Base-by-base conservation (phyloP, 1,139 yeast genomes). In the Suhomyces maxii region DNA sequence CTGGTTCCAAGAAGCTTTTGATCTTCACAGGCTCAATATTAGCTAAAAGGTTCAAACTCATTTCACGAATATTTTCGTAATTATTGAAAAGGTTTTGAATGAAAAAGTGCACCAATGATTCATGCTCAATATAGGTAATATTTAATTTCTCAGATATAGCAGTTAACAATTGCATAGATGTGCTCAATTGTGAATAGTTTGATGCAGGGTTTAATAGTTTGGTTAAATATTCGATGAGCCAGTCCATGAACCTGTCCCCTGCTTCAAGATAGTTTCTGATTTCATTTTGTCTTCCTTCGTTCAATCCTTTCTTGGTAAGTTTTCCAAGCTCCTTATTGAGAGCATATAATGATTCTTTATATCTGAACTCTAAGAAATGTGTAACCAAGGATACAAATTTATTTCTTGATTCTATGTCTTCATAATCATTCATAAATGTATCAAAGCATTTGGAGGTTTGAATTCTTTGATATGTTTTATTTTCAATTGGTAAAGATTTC, bases 61-160 rank as follows among this genome's bases (percentile, higher is more conserved):
- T 54, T 2, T 74, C 72, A 50, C 98, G 73, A 9, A 89, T 76
- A 58, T 89, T 96, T 48, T 87, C 90, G 61, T 83, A 90, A 48
- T 85, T 84, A 58, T 85, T 86, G 40, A 83, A 70, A 14, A 88
- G 69, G 44, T 81, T 80, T 53, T 84, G 85, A 26, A 86, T 64
- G 38, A 89, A 63, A 11, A 80, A 58, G 37, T 82, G 67, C 1
- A 78, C 60, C 9, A 80, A 53, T 18, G 45, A 41, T 1, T 70
- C 69, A 26, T 54, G 54, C 52, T 72, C 82, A 2, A 86, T 58
- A 1, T 66, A 57, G 10, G 26, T 37, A 12, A 13, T 48, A 8
- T 14, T 39, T 37, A 47, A 33, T 60, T 6, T 59, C 48, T 37
- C 70, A 67, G 2, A 76, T 48, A 13, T 65, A 53, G 60, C 64